phyloP scores from a whole-genome alignment of 2,329 filamentous ascomycete genomes.

The Biscogniauxia marginata region DNA sequence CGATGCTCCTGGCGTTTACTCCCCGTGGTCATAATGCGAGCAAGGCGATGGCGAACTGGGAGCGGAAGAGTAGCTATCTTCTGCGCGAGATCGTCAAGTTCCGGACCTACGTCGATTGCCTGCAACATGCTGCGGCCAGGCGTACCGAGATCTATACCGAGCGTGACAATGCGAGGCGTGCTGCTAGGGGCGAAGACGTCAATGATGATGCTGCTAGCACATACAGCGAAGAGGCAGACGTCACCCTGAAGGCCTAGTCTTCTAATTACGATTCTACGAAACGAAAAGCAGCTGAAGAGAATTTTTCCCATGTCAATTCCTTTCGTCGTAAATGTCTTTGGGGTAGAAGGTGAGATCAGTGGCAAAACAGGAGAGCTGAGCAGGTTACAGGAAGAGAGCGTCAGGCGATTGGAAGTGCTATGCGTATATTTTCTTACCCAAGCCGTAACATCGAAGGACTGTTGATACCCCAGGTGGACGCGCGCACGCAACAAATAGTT shows the following conservation, averaged over 20 bases:
- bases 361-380: no score
- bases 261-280: neutral
- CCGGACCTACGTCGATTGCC: constrained; percentile 85
- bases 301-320: neutral
- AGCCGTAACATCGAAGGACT: no score
- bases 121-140: constrained; percentile 67
- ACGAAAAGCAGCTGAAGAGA: neutral
- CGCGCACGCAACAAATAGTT: no score
- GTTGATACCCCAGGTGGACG: no score
- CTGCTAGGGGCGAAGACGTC: constrained; percentile 45
- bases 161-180: constrained; percentile 51
- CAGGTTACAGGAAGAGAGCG: no score
- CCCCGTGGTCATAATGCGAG: constrained; percentile 76
- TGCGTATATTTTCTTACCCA: no score
- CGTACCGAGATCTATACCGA: constrained; percentile 71
- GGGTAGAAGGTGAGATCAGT: neutral
- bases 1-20: constrained; percentile 88
- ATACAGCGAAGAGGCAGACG: constrained; percentile 13
- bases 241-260: constrained; percentile 17
- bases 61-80: constrained; percentile 89
- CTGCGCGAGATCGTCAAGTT: constrained; percentile 96
- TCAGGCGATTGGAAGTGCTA: no score
- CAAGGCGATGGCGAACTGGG: constrained; percentile 95
- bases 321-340: neutral
- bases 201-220: constrained; percentile 35